Evolutionary conservation across 805 yeast genomes (phyloP).

Genomic region (Wickerhamomyces silvicola): DNA sequence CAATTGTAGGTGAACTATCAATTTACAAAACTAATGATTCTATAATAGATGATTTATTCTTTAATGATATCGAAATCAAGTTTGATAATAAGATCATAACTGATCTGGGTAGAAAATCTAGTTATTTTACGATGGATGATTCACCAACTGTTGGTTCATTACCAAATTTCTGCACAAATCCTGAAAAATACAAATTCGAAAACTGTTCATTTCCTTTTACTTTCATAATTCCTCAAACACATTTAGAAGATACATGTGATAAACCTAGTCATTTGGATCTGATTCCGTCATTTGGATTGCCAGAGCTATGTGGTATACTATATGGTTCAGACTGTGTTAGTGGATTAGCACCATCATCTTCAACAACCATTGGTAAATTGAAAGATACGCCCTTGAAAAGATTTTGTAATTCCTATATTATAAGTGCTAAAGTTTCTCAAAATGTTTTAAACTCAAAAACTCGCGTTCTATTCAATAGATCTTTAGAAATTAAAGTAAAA

Average conservation of each 20-base stretch:
- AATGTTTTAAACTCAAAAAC: slow-evolving; percentile 8
- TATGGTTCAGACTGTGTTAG: slow-evolving; percentile 12
- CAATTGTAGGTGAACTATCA: slow-evolving; percentile 9
- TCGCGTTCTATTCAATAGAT: slow-evolving; percentile 13
- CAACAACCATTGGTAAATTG: slow-evolving; percentile 1
- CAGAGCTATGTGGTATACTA: slow-evolving; percentile 11
- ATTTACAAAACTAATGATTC: slow-evolving; percentile 5
- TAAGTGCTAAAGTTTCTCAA: slow-evolving; percentile 12
- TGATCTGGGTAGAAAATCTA: slow-evolving; percentile 1
- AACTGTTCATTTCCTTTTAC: slow-evolving; percentile 12
- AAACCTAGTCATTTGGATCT: slow-evolving; percentile 6
- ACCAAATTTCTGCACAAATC: slow-evolving; percentile 8
- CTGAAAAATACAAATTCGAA: slow-evolving; percentile 6
- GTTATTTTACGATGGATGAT: slow-evolving; percentile 14
- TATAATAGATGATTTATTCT: slow-evolving; percentile 9
- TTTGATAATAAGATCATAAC: slow-evolving; percentile 12
- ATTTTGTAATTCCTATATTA: slow-evolving; percentile 12
- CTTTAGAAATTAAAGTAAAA: slow-evolving; percentile 13
- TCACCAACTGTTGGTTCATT: slow-evolving; percentile 5
- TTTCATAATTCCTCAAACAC: slow-evolving; percentile 12
- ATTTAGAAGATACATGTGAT: slow-evolving; percentile 13
- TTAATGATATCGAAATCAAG: slow-evolving; percentile 16
- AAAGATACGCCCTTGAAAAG: slow-evolving; percentile 3
- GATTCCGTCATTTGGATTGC: slow-evolving; percentile 14
- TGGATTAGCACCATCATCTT: slow-evolving; percentile 8